Conservation (phyloP, 495 filamentous ascomycete species). For the Aspergillus kassunensis region DNA sequence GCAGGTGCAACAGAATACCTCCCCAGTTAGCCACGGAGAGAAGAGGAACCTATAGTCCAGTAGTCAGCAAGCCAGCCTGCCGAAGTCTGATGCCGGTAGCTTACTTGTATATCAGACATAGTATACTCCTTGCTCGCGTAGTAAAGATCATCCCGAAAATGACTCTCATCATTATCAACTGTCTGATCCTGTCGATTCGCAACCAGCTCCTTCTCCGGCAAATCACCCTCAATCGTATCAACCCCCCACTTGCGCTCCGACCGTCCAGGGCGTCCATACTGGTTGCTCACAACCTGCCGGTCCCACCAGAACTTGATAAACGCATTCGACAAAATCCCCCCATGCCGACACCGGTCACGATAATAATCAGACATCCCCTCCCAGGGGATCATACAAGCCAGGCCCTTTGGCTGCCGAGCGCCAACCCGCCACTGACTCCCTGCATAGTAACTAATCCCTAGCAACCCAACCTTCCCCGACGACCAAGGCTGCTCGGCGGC, state of each 20-base stretch:
- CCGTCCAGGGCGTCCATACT: slow-evolving; percentile 53
- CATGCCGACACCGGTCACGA: slow-evolving; percentile 58
- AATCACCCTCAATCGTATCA: slow-evolving; percentile 61
- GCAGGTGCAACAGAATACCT: slow-evolving; percentile 57
- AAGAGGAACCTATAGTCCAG: slow-evolving; percentile 49
- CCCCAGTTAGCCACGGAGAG: slow-evolving; percentile 65
- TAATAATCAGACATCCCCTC: slow-evolving; percentile 70
- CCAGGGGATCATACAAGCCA: slow-evolving; percentile 60
- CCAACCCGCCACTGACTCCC: slow-evolving; percentile 63
- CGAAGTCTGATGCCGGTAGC: not conserved
- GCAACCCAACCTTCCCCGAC: slow-evolving; percentile 55
- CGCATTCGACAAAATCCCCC: slow-evolving; percentile 59
- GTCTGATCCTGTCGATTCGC: slow-evolving; percentile 61
- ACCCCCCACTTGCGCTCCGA: slow-evolving; percentile 33
- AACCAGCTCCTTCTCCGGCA: slow-evolving; percentile 53
- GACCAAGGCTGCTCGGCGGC: slow-evolving; percentile 58
- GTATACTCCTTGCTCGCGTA: slow-evolving; percentile 58
- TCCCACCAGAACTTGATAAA: slow-evolving; percentile 67
- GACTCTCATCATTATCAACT: slow-evolving; percentile 50
- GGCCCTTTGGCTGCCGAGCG: slow-evolving; percentile 54
- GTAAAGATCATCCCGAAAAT: slow-evolving; percentile 57
- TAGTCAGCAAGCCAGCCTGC: too few species aligned
- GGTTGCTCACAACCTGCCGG: slow-evolving; percentile 56
- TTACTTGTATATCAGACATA: slow-evolving; percentile 56
- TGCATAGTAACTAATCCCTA: slow-evolving; percentile 62